Percentiles rank a stretch among this genome's conserved stretches.
These are phyloP conservation scores for Mrakia frigida DNA, from an alignment of 768 basidiomycete genomes.

Conservation along the genomic window DNA sequence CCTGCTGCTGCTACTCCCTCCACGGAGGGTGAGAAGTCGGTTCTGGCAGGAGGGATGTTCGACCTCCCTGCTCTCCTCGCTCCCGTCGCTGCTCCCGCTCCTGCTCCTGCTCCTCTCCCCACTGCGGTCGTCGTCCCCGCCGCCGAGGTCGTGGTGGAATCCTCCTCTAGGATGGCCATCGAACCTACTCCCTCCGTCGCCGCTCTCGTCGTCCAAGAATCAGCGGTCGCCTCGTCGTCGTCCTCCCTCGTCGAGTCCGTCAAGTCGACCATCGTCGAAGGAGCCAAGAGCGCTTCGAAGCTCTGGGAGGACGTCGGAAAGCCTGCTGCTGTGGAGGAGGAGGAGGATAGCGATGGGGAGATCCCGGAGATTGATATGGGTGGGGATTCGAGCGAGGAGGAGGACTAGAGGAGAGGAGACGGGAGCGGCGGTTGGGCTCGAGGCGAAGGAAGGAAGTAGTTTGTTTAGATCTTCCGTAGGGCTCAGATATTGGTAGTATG, in stretches of 20 bases:
- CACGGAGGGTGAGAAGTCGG: background rate
- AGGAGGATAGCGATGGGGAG: constrained; percentile 55
- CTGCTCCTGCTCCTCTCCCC: background rate
- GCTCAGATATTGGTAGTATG: too few species aligned
- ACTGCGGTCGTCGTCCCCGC: background rate
- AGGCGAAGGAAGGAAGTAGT: too few species aligned
- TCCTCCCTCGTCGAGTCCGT: constrained; percentile 27
- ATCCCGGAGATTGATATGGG: constrained; percentile 72
- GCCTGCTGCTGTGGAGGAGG: constrained; percentile 15
- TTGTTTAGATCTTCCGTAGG: too few species aligned
- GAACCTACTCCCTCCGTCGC: background rate
- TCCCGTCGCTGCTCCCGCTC: background rate
- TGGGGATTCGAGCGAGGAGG: constrained; percentile 59
- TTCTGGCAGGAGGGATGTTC: background rate
- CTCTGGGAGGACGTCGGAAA: constrained; percentile 8
- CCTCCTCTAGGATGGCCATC: background rate
- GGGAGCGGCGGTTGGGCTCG: background rate
- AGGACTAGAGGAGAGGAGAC: constrained; percentile 40
- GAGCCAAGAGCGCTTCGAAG: constrained; percentile 16
- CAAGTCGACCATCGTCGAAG: constrained; percentile 23
- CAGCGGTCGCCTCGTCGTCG: background rate
- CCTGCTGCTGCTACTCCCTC: background rate
- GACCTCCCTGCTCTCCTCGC: constrained; percentile 3
- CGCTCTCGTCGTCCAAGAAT: background rate
- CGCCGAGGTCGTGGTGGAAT: background rate